Evolutionary conservation across 768 basidiomycete species (phyloP), one percentile per base, ranked within the genome.

Genomic region (Pisolithus sp.): DNA sequence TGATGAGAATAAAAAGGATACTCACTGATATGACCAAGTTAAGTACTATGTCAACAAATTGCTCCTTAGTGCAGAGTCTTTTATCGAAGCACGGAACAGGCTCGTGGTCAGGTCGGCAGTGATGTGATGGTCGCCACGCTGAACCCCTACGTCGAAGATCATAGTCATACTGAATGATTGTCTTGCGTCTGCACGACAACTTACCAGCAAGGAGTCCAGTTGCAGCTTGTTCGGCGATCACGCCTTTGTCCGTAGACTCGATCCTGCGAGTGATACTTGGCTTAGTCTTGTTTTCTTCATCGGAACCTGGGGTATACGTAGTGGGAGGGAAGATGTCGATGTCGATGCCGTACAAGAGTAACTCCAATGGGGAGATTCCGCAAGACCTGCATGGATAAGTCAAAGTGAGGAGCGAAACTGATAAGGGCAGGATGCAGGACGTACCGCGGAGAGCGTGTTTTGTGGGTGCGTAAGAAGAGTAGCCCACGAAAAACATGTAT

Each of bases 361-460:
- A 71, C 62, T 95, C 93, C 23, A 81, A 85, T 7, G 85, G 83
- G 95, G 75, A 0, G 85, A 77, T 53, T 96, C 93, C 13, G 89
- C 89, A 0, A 96, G 79, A 13, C 86, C 91, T 93, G 61, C 7
- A 24, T 21, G 36, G 13, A 21, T 49, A 26, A 8, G 7, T 20
- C 8, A 46, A 48, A n/a, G 31, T 18, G 46, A 38, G 7, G 10
- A 26, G 17, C 39, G 18, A 1, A 18, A 12, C 38, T 7, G 21
- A 46, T 3, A 21, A 34, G 20, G 5, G 7, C 12, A 30, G 10
- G 28, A 24, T n/a, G 10, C 26, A 26, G 20, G 17, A 55, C 69
- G 40, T 57, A 91, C 92, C 92, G 70, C 90, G 72, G 6, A 95
- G 64, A 7, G 93, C 93, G 59, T 88, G 86, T 63, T 95, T 95